A percentile compares a stretch with the other conserved stretches of the same genome.
Conservation (phyloP, 2,329 filamentous ascomycete species). For the Fusarium coicis region DNA sequence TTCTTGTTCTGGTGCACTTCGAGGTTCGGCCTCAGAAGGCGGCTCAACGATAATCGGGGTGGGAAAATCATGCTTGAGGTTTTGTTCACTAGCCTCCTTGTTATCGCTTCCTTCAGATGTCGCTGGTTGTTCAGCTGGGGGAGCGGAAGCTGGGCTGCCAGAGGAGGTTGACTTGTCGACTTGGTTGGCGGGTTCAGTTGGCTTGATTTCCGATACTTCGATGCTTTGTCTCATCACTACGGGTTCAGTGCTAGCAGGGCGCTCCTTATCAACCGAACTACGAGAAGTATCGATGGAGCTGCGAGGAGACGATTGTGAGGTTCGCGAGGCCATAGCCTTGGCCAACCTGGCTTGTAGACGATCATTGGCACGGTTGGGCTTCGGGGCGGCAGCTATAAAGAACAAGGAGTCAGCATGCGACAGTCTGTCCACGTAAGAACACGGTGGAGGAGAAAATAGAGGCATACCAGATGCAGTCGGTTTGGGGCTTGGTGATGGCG, state of each 20-base stretch:
- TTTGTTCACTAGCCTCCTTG: constrained; percentile 1
- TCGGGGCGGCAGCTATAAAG: constrained; percentile 62
- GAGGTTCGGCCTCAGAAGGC: background rate
- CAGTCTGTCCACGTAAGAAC: background rate
- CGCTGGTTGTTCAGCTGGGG: background rate
- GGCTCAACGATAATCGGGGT: constrained; percentile 20
- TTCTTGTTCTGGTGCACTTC: constrained; percentile 3
- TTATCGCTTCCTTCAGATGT: constrained; percentile 1
- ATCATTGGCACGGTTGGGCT: constrained; percentile 78
- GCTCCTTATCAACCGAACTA: constrained; percentile 44
- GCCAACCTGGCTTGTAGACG: constrained; percentile 90
- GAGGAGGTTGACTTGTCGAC: constrained; percentile 1
- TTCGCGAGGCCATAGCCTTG: constrained; percentile 83
- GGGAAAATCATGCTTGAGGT: background rate
- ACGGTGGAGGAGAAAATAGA: background rate
- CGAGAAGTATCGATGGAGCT: constrained; percentile 52
- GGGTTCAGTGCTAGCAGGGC: constrained; percentile 31
- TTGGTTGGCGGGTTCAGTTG: constrained; percentile 14
- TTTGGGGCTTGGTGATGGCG: constrained; percentile 48
- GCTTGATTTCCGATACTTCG: constrained; percentile 18
- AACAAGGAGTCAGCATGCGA: constrained; percentile 6
- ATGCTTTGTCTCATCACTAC: constrained; percentile 21
- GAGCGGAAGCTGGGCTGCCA: background rate
- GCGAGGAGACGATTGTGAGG: constrained; percentile 50
- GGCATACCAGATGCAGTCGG: constrained; percentile 16